Evolutionary conservation across 2,329 filamentous ascomycete species (phyloP).

Genomic region (Tolypocladium amazonense): DNA sequence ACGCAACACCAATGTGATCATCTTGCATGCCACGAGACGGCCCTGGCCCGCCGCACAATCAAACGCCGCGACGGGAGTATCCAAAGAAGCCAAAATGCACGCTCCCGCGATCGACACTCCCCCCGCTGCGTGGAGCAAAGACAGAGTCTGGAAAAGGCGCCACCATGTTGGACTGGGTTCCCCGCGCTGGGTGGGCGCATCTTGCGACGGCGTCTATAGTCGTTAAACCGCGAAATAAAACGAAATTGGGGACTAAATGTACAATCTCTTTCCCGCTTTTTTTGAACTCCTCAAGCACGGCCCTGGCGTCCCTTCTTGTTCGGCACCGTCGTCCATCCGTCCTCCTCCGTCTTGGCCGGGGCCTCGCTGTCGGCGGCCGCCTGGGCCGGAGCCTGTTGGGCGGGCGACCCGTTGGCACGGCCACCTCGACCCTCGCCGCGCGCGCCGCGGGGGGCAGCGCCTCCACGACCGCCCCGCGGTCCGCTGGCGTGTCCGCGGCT

Average conservation of each 20-base stretch:
- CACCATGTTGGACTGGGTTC: constrained; percentile 6
- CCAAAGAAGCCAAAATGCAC: neutral
- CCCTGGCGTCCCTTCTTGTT: constrained; percentile 26
- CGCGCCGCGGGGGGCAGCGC: constrained; percentile 25
- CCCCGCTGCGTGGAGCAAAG: neutral
- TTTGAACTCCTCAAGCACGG: constrained; percentile 11
- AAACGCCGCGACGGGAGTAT: neutral
- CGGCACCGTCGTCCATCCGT: constrained; percentile 52
- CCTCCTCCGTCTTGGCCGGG: constrained; percentile 37
- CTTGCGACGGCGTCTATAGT: constrained; percentile 23
- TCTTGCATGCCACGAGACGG: neutral
- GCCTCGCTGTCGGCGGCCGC: constrained; percentile 17
- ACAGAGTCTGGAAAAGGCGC: neutral
- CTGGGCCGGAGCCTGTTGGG: constrained; percentile 21
- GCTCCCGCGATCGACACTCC: neutral
- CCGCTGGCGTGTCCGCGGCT: constrained; percentile 31
- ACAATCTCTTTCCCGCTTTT: constrained; percentile 20
- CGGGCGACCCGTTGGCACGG: constrained; percentile 35
- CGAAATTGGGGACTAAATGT: constrained; percentile 23
- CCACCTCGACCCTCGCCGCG: constrained; percentile 34
- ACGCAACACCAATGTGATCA: neutral
- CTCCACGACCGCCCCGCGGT: constrained; percentile 30
- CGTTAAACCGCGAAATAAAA: constrained; percentile 21
- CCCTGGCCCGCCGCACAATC: neutral
- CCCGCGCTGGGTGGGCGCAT: constrained; percentile 9